Evolutionary conservation across 2,329 filamentous ascomycete species (phyloP).

Genomic region (Sporothrix inflata): DNA sequence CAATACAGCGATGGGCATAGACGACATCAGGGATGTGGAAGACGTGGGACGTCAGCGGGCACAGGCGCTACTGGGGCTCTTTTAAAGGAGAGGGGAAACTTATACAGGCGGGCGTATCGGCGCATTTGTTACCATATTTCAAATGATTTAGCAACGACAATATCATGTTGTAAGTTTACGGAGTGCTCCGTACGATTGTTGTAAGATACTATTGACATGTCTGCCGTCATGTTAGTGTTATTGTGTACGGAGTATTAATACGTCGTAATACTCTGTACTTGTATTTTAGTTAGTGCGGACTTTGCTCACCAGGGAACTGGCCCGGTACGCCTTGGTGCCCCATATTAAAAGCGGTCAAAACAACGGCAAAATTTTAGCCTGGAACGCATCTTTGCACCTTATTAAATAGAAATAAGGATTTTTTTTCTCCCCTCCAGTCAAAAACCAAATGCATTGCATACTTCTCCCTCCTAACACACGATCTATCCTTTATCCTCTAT

Average conservation of each 20-base stretch:
- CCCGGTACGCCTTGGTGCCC: background rate
- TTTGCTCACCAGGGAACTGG: too few relatives aligned
- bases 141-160: background rate
- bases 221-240: too few relatives aligned
- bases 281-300: too few relatives aligned
- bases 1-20: constrained; percentile 4
- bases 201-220: too few relatives aligned
- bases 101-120: background rate
- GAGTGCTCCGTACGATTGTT: too few relatives aligned
- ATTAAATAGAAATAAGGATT: too few relatives aligned
- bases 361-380: background rate
- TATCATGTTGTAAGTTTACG: too few relatives aligned
- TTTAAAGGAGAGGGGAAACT: constrained; percentile 35
- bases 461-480: background rate
- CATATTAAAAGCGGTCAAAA: constrained; percentile 6
- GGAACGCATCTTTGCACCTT: background rate
- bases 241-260: too few relatives aligned
- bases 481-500: background rate
- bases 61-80: constrained; percentile 45
- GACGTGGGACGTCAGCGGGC: constrained; percentile 49
- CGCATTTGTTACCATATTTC: background rate
- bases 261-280: too few relatives aligned
- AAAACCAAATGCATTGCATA: background rate
- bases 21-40: constrained; percentile 37
- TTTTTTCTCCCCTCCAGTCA: background rate